A percentile compares a stretch with the other conserved stretches of the same genome.
These are phyloP conservation scores for Botrytis porri DNA, from an alignment of 2,329 filamentous ascomycete species.

Conservation along the genomic window DNA sequence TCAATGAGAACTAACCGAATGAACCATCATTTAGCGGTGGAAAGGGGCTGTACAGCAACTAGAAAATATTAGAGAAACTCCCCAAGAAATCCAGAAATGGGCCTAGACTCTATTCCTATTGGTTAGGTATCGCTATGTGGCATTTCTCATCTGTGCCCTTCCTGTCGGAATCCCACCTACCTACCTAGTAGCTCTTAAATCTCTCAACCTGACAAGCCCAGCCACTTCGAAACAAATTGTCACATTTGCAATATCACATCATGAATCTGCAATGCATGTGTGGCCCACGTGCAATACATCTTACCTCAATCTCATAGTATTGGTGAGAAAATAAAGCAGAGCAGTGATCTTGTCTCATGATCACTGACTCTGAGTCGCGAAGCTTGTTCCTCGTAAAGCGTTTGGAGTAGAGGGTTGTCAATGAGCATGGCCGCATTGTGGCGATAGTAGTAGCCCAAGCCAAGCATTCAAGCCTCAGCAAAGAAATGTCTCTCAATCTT, in stretches of 20 bases:
- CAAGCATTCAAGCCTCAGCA: not conserved
- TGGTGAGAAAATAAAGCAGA: not conserved
- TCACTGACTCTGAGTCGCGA: not conserved
- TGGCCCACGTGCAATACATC: not conserved
- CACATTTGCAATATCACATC: not conserved
- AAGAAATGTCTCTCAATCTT: not conserved
- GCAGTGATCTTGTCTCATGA: slow-evolving; percentile 4
- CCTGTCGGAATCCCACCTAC: not conserved
- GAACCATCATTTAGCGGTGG: not conserved
- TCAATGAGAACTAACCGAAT: not conserved
- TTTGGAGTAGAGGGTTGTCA: not conserved
- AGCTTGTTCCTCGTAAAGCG: slow-evolving; percentile 6
- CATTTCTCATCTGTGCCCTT: not conserved
- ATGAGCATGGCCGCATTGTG: not conserved
- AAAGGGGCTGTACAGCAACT: not conserved
- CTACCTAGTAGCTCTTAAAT: not conserved
- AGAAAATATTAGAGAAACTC: not conserved
- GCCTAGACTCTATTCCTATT: not conserved
- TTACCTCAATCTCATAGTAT: not conserved
- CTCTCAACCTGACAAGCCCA: not conserved
- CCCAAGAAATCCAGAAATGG: not conserved
- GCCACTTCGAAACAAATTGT: not conserved
- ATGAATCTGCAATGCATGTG: slow-evolving; percentile 3
- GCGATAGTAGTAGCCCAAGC: not conserved
- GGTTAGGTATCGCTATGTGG: not conserved